Evolutionary conservation across 495 filamentous ascomycete genomes (phyloP).

Genomic region (Xylaria venustula): DNA sequence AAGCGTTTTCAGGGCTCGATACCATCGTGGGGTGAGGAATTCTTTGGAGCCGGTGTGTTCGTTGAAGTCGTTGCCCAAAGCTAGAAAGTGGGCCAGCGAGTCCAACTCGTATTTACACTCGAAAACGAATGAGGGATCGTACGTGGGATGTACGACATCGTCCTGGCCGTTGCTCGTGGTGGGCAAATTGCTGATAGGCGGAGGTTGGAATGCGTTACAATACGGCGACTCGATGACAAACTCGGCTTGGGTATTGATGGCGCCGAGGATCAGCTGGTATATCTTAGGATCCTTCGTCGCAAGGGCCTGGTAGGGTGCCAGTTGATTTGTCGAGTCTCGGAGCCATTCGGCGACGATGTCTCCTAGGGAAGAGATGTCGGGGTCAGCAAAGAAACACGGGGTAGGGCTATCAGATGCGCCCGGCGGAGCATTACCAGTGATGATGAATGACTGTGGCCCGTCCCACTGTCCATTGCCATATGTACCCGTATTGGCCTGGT

Average conservation of each 20-base stretch:
- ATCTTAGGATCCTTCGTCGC: slow-evolving; percentile 75
- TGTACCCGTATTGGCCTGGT: slow-evolving; percentile 28
- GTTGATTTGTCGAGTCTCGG: slow-evolving; percentile 93
- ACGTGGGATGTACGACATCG: slow-evolving; percentile 81
- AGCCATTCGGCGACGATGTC: slow-evolving; percentile 99
- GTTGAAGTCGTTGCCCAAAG: slow-evolving; percentile 82
- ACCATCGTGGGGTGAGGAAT: slow-evolving; percentile 79
- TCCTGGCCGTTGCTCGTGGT: slow-evolving; percentile 71
- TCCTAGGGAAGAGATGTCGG: slow-evolving; percentile 7
- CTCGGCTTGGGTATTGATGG: slow-evolving; percentile 94
- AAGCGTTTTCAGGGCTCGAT: slow-evolving; percentile 71
- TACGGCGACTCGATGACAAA: slow-evolving; percentile 94
- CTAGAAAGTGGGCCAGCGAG: slow-evolving; percentile 88
- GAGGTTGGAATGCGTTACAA: slow-evolving; percentile 98
- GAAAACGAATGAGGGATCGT: slow-evolving; percentile 81
- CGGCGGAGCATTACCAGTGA: slow-evolving; percentile 62
- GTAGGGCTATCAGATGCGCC: not conserved
- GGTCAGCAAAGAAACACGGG: not conserved
- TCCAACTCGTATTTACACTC: slow-evolving; percentile 99
- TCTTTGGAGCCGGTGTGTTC: slow-evolving; percentile 72
- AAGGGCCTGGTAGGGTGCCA: slow-evolving; percentile 82
- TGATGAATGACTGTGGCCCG: slow-evolving; percentile 88
- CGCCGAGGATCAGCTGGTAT: slow-evolving; percentile 79
- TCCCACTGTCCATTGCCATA: slow-evolving; percentile 65
- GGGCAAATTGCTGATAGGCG: slow-evolving; percentile 70